Conservation (phyloP, 257 asterid genomes). For the Lycium barbarum region DNA sequence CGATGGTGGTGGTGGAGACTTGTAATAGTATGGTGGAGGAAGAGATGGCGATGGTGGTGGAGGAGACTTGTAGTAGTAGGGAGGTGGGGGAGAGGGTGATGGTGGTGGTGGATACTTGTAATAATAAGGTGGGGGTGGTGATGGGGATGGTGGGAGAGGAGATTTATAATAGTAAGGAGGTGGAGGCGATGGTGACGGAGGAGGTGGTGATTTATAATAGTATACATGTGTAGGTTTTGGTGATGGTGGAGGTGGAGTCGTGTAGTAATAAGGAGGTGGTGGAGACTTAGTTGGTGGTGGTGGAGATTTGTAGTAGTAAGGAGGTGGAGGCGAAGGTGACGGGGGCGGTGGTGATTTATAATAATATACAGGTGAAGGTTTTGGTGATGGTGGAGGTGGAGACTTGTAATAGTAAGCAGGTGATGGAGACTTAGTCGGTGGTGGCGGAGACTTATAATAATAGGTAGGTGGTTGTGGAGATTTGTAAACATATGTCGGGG, state of each 20-base stretch:
- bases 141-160: background rate
- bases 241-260: constrained; percentile 36
- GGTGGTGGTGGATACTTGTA: background rate
- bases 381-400: constrained; percentile 39
- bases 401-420: constrained; percentile 33
- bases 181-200: background rate
- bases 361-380: constrained; percentile 16
- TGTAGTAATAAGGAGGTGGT: constrained; percentile 22
- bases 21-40: background rate
- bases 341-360: constrained; percentile 27
- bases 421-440: no score
- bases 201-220: background rate
- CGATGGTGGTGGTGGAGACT: background rate
- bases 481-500: constrained; percentile 38
- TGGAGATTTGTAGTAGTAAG: background rate
- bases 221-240: background rate
- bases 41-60: background rate
- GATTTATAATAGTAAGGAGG: background rate
- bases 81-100: background rate
- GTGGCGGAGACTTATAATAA: background rate
- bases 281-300: constrained; percentile 17
- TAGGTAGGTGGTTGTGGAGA: constrained; percentile 45
- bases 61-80: background rate
- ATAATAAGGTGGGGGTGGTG: background rate
- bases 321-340: background rate